Conservation (phyloP, 257 asterid species). For the Solanum ahanhuiri region DNA sequence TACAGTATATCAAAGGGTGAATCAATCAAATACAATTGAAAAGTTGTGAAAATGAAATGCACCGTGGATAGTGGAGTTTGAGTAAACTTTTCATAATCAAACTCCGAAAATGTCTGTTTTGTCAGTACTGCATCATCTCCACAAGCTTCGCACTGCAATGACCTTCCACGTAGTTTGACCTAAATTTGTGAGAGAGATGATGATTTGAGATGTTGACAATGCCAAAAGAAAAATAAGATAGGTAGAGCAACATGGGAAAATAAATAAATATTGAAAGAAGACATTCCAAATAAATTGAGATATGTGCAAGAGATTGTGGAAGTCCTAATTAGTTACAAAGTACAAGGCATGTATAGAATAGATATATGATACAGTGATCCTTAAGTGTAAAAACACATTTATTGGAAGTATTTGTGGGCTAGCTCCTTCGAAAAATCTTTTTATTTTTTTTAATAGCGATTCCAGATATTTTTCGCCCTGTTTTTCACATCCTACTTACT, state of each 20-base stretch:
- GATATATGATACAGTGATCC: neutral
- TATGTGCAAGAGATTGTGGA: neutral
- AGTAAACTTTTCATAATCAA: conserved; percentile 75
- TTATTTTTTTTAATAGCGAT: neutral
- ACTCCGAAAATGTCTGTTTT: conserved; percentile 29
- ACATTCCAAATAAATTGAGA: neutral
- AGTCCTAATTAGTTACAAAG: neutral
- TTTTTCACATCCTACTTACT: neutral
- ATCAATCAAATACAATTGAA: neutral
- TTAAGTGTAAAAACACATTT: neutral
- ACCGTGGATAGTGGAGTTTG: conserved; percentile 68
- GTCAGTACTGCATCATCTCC: conserved; percentile 51
- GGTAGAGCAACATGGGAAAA: neutral
- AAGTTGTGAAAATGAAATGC: neutral
- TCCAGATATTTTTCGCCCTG: neutral
- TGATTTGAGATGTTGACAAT: neutral
- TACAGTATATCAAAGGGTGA: neutral
- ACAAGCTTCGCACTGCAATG: conserved; percentile 65
- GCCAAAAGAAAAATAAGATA: neutral
- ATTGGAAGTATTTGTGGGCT: neutral
- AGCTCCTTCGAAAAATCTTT: neutral
- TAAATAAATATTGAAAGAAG: neutral
- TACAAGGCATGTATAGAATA: neutral
- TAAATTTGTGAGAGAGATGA: conserved; percentile 4
- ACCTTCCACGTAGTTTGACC: conserved; percentile 84